Evolutionary conservation across 1,284 basidiomycete species (phyloP).

Genomic region (Ustilago cynodontis): DNA sequence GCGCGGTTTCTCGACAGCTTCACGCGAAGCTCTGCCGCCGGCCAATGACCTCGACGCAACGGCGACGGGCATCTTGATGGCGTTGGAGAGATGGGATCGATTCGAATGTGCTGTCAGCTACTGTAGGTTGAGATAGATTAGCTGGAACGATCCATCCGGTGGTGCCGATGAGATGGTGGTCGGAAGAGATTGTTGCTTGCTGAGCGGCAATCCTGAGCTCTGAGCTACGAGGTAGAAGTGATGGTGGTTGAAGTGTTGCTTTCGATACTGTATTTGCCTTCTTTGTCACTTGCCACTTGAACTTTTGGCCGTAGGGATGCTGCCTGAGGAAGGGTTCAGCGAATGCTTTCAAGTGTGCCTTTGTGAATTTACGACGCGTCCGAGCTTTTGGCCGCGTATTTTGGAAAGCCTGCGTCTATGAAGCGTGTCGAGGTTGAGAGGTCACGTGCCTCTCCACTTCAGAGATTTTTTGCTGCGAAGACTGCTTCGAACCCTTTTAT

Average conservation of each 20-base stretch:
- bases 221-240: not conserved
- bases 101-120: not conserved
- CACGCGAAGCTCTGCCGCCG: constrained; percentile 21
- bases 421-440: constrained; percentile 23
- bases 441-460: constrained; percentile 54
- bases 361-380: constrained; percentile 5
- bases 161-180: not conserved
- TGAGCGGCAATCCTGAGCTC: not conserved
- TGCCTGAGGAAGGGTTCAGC: not conserved
- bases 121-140: too few relatives aligned
- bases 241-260: constrained; percentile 3
- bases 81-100: not conserved
- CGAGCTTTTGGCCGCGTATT: not conserved
- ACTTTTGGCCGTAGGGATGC: too few relatives aligned
- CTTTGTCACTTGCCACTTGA: not conserved
- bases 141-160: not conserved
- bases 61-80: constrained; percentile 45
- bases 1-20: constrained; percentile 28
- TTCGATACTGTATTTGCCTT: too few relatives aligned
- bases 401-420: constrained; percentile 7
- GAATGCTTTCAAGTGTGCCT: constrained; percentile 2
- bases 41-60: constrained; percentile 43
- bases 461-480: constrained; percentile 18
- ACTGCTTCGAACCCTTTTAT: too few relatives aligned
- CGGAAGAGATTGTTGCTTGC: not conserved